Evolutionary conservation across 306 rosid species (phyloP).

Genomic region (Parietaria judaica): DNA sequence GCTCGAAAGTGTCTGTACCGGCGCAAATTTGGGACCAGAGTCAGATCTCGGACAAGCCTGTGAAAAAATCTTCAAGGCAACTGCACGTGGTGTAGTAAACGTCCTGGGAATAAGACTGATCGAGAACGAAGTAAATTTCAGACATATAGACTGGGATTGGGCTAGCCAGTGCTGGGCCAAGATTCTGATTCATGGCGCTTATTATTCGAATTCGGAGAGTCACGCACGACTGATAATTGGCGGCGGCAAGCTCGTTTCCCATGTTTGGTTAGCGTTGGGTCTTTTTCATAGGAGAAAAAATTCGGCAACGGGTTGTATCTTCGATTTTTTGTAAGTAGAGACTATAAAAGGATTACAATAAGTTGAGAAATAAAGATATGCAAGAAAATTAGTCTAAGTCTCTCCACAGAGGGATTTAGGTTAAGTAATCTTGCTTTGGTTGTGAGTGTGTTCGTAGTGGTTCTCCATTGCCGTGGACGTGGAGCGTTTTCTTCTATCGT

Average conservation of each 20-base stretch:
- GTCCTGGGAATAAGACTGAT: conserved; percentile 6
- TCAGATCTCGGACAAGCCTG: conserved; percentile 14
- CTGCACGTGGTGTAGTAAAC: neutral
- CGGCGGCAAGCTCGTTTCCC: conserved; percentile 24
- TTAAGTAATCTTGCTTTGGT: no score
- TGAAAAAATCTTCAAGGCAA: neutral
- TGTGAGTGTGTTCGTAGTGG: no score
- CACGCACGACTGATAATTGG: conserved; percentile 16
- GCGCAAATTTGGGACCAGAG: neutral
- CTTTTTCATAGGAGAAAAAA: no score
- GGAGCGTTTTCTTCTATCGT: no score
- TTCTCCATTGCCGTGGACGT: no score
- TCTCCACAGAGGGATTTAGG: no score
- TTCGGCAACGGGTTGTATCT: no score
- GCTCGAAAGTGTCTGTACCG: no score
- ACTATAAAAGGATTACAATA: no score
- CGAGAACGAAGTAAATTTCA: neutral
- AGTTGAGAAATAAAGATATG: no score
- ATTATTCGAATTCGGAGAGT: conserved; percentile 14
- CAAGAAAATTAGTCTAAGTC: no score
- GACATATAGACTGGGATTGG: conserved; percentile 6
- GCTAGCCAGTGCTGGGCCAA: conserved; percentile 14
- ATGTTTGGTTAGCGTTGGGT: conserved; percentile 24
- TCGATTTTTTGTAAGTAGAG: no score
- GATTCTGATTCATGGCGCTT: conserved; percentile 17